Evolutionary conservation across 129 eudicot species (phyloP).

Genomic region (Saposhnikovia divaricata): DNA sequence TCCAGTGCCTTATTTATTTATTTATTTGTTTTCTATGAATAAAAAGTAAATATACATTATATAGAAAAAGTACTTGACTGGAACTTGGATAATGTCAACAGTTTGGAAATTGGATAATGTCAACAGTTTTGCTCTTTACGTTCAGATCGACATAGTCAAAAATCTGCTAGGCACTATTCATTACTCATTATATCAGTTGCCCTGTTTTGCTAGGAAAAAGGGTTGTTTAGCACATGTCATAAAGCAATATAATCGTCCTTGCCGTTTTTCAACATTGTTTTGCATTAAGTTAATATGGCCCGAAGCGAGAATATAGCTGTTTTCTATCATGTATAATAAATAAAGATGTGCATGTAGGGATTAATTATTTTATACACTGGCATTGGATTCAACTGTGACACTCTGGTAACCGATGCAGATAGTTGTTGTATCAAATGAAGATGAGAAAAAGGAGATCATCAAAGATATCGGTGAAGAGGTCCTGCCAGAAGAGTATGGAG

Average conservation of each 20-base stretch:
- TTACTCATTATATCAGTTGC: background rate
- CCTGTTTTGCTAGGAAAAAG: background rate
- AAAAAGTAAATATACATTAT: background rate
- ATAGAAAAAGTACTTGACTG: background rate
- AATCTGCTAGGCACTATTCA: background rate
- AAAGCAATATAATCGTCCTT: background rate
- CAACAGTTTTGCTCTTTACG: background rate
- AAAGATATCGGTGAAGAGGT: constrained; percentile 48
- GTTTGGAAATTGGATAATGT: background rate
- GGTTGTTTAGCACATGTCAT: background rate
- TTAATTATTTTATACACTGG: background rate
- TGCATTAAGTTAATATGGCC: background rate
- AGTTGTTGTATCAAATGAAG: constrained; percentile 40
- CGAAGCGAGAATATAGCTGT: background rate
- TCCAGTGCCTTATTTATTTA: background rate
- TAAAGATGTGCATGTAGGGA: background rate
- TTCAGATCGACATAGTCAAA: background rate
- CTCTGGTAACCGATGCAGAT: constrained; percentile 27
- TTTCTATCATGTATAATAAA: background rate
- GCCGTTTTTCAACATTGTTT: background rate
- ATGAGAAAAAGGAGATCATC: constrained; percentile 38
- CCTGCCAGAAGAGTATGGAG: constrained; percentile 62
- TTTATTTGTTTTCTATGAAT: no score
- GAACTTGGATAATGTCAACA: background rate
- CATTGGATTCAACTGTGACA: background rate